phyloP scores from a whole-genome alignment of 2,329 filamentous ascomycete species.

The Colletotrichum sp. region DNA sequence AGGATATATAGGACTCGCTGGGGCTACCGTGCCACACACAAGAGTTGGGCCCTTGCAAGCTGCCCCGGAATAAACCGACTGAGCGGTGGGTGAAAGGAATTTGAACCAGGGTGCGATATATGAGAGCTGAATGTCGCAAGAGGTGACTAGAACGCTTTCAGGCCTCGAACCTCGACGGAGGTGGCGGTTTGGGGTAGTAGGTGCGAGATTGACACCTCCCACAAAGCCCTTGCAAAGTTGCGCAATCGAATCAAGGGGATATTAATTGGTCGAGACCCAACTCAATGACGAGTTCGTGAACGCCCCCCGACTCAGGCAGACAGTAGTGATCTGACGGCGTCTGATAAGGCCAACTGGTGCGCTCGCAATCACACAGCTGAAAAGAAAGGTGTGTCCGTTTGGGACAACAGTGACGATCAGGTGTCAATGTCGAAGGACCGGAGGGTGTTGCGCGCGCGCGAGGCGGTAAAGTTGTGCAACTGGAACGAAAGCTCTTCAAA shows the following conservation, averaged over 20 bases:
- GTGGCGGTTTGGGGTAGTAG: conserved; percentile 11
- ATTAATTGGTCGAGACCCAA: conserved; percentile 2
- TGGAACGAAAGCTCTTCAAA: conserved; percentile 6
- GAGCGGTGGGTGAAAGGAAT: background rate
- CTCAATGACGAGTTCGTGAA: background rate
- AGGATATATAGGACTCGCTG: conserved; percentile 8
- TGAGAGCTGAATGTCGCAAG: conserved; percentile 6
- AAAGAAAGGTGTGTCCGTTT: background rate
- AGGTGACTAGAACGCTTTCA: conserved; percentile 7
- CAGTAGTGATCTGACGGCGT: conserved; percentile 4
- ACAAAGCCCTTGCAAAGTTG: conserved; percentile 14
- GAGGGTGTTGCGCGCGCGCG: background rate
- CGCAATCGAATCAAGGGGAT: conserved; percentile 9
- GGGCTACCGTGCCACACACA: conserved; percentile 8
- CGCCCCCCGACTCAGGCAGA: background rate
- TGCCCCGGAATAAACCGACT: background rate
- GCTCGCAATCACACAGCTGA: background rate
- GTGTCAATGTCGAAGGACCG: background rate
- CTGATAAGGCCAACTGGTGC: background rate
- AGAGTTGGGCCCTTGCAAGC: background rate
- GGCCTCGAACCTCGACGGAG: conserved; percentile 5
- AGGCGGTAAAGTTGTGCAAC: background rate
- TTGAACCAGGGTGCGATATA: background rate
- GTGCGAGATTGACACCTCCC: conserved; percentile 5
- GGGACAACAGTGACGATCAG: background rate